Percentiles rank a stretch among this genome's conserved stretches.
These are phyloP conservation scores for Penicillium sp. DNA, from an alignment of 2,329 filamentous ascomycete species.

Conservation along the genomic window DNA sequence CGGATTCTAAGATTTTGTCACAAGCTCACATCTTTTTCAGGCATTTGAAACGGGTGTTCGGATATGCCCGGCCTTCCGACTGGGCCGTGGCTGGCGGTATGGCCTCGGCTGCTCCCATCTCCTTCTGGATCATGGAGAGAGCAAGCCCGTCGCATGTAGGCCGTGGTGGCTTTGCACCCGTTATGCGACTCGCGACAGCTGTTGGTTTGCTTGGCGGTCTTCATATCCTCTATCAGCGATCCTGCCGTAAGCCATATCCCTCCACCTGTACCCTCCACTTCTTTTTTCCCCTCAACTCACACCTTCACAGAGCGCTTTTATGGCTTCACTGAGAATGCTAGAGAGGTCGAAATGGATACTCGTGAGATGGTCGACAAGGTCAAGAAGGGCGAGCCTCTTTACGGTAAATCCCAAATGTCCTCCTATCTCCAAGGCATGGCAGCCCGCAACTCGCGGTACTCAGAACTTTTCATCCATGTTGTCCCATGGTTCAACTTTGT, in stretches of 20 bases:
- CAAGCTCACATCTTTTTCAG: conserved; percentile 49
- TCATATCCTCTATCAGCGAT: conserved; percentile 80
- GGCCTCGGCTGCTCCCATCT: conserved; percentile 67
- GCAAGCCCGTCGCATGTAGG: conserved; percentile 82
- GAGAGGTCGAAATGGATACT: conserved; percentile 96
- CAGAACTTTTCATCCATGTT: conserved; percentile 75
- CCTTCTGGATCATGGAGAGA: conserved; percentile 77
- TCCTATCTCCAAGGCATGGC: conserved; percentile 94
- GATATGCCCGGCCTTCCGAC: conserved; percentile 83
- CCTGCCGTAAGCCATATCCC: conserved; percentile 65
- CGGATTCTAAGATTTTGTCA: conserved; percentile 12
- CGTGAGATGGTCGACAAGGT: conserved; percentile 96
- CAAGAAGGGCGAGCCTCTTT: conserved; percentile 85
- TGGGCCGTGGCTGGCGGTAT: conserved; percentile 69
- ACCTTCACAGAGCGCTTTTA: conserved; percentile 77
- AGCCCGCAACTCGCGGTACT: conserved; percentile 87
- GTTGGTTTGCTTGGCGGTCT: conserved; percentile 76
- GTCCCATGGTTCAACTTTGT: conserved; percentile 98
- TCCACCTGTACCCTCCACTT: neutral
- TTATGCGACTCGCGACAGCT: conserved; percentile 74
- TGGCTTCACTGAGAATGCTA: conserved; percentile 85
- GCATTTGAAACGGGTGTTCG: conserved; percentile 84
- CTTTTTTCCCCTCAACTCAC: conserved; percentile 8
- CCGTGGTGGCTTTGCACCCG: conserved; percentile 74
- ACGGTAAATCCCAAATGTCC: conserved; percentile 73